Evolutionary conservation across 352 stramenopile species (phyloP).

Genomic region (Phytophthora meadii): DNA sequence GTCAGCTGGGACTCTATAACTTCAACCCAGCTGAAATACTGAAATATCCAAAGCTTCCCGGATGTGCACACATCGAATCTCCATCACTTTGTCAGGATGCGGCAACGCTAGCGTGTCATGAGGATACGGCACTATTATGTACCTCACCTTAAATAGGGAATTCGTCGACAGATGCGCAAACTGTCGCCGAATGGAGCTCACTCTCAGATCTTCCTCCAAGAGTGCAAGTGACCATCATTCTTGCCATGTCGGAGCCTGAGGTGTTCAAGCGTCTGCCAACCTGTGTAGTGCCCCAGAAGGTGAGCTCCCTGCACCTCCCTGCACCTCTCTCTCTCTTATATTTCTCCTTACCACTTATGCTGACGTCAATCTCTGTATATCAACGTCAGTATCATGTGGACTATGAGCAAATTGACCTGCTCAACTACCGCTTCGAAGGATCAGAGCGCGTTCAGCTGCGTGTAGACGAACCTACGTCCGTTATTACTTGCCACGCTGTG

Average conservation of each 20-base stretch:
- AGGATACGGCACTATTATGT: background rate
- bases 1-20: no score
- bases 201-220: conserved; percentile 20
- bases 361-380: conserved; percentile 3
- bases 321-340: background rate
- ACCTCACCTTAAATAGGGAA: conserved; percentile 1
- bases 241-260: conserved; percentile 25
- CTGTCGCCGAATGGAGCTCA: conserved; percentile 15
- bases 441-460: conserved; percentile 59
- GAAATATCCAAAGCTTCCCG: conserved; percentile 1
- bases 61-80: conserved; percentile 5
- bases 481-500: conserved; percentile 94
- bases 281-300: conserved; percentile 64
- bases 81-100: background rate
- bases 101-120: no score
- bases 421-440: conserved; percentile 83
- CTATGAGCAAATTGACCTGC: conserved; percentile 81
- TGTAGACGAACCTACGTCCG: conserved; percentile 63
- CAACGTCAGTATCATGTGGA: conserved; percentile 64
- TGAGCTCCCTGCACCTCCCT: conserved; percentile 9
- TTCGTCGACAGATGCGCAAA: conserved; percentile 36
- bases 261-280: conserved; percentile 69
- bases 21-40: background rate
- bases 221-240: conserved; percentile 31
- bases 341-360: background rate